A percentile compares a stretch with the other conserved stretches of the same genome.
These are phyloP conservation scores for Polychaeton citri DNA, from an alignment of 2,329 filamentous ascomycete species.

Conservation along the genomic window DNA sequence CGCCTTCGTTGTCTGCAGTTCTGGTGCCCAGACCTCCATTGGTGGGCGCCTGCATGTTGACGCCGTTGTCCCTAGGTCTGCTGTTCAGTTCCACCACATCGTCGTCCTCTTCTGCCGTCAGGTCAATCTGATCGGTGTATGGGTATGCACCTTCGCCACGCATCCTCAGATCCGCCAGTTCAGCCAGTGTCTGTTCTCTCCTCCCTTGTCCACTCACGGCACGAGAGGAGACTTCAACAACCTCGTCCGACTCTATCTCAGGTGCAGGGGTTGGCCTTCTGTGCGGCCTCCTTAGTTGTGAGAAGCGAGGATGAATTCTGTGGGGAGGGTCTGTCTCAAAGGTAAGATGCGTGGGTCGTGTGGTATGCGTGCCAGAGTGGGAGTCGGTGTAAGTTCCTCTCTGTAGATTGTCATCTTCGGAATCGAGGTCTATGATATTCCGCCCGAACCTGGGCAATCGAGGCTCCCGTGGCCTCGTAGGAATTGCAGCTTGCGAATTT, in stretches of 20 bases:
- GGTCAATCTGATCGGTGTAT: slow-evolving; percentile 14
- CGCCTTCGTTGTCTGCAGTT: background rate
- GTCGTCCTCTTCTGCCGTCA: slow-evolving; percentile 21
- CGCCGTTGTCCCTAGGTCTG: slow-evolving; percentile 3
- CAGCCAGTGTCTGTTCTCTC: slow-evolving; percentile 1
- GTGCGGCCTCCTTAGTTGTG: background rate
- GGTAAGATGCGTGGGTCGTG: background rate
- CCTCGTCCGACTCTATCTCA: background rate
- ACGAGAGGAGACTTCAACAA: slow-evolving; percentile 3
- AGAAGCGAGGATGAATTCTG: slow-evolving; percentile 1
- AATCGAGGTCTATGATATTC: slow-evolving; percentile 28
- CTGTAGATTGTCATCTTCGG: background rate
- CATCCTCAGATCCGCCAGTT: slow-evolving; percentile 1
- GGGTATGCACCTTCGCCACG: background rate
- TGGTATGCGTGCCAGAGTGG: background rate
- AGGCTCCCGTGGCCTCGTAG: slow-evolving; percentile 19
- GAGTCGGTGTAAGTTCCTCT: background rate
- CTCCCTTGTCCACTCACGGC: slow-evolving; percentile 7
- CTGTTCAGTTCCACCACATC: slow-evolving; percentile 16
- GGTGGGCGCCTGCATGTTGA: background rate
- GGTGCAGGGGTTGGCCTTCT: background rate
- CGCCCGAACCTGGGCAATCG: slow-evolving; percentile 28
- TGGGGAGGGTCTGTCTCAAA: background rate
- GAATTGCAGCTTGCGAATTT: background rate
- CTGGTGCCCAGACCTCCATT: background rate